These are phyloP conservation scores for Verticillium zaregamsianum DNA, from an alignment of 2,329 filamentous ascomycete genomes.

Conservation along the genomic window DNA sequence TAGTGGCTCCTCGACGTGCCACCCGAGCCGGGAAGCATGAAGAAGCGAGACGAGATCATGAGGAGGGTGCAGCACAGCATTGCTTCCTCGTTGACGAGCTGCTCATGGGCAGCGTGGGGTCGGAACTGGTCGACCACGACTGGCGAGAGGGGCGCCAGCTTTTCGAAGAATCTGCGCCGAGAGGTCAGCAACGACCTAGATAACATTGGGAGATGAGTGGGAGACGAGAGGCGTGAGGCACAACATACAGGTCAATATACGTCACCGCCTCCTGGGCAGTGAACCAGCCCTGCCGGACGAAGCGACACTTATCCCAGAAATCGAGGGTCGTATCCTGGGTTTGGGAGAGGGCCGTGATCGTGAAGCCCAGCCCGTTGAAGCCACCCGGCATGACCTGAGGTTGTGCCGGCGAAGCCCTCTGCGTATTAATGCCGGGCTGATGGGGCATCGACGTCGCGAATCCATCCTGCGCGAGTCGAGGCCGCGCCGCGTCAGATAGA, in stretches of 20 bases:
- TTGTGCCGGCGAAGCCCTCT: background rate
- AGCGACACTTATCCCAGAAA: slow-evolving; percentile 18
- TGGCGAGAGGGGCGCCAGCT: background rate
- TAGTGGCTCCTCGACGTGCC: slow-evolving; percentile 13
- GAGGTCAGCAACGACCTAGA: background rate
- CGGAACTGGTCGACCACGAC: slow-evolving; percentile 1
- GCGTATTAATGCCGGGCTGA: slow-evolving; percentile 1
- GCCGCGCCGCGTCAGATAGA: slow-evolving; percentile 4
- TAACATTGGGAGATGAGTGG: background rate
- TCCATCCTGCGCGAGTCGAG: background rate
- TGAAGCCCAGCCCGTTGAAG: background rate
- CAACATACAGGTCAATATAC: slow-evolving; percentile 16
- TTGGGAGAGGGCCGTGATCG: slow-evolving; percentile 8
- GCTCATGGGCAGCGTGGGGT: slow-evolving; percentile 9
- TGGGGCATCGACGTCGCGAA: background rate
- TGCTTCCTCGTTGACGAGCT: slow-evolving; percentile 13
- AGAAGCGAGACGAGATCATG: slow-evolving; percentile 15
- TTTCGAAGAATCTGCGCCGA: background rate
- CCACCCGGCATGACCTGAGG: background rate
- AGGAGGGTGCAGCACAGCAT: slow-evolving; percentile 16
- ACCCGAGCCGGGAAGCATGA: slow-evolving; percentile 13
- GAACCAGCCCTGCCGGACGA: slow-evolving; percentile 18
- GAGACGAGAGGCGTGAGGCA: no score
- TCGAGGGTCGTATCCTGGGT: slow-evolving; percentile 13
- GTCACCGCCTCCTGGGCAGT: slow-evolving; percentile 18